phyloP scores from a whole-genome alignment of 225 moss, liverwort and hornwort genomes.

The Anthoceros angustus region DNA sequence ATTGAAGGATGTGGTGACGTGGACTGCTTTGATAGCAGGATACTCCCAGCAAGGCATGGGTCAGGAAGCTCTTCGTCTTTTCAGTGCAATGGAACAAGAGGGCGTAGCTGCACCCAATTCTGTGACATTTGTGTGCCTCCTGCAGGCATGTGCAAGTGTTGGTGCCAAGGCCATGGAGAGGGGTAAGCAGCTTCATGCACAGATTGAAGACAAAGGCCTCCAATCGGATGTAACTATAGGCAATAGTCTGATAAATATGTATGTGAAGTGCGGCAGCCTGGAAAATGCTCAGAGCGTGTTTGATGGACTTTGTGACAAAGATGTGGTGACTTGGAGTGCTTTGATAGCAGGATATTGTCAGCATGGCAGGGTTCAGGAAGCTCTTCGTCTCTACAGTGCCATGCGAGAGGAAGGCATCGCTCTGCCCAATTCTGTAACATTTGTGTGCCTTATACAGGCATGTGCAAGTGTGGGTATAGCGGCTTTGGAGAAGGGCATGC shows the following conservation, averaged over 20 bases:
- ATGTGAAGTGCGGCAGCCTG: not conserved
- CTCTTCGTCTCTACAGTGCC: not conserved
- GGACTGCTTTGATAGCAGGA: too few species aligned
- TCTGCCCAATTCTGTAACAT: not conserved
- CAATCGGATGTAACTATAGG: not conserved
- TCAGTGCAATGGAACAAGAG: too few species aligned
- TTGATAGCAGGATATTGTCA: not conserved
- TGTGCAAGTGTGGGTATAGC: not conserved
- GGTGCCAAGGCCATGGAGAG: not conserved
- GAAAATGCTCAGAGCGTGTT: not conserved
- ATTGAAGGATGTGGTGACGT: too few species aligned
- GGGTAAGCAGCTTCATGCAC: not conserved
- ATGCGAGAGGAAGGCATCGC: not conserved
- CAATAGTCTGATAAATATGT: not conserved
- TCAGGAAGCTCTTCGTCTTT: too few species aligned
- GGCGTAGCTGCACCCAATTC: too few species aligned
- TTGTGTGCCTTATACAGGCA: not conserved
- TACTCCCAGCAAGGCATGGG: too few species aligned
- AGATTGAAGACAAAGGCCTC: not conserved
- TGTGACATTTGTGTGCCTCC: too few species aligned
- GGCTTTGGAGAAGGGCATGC: not conserved
- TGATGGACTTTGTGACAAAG: not conserved
- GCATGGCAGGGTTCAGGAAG: not conserved
- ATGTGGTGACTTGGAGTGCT: constrained; percentile 4
- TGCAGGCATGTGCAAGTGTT: too few species aligned